Conservation (phyloP, 1,139 yeast genomes). For the Yamadazyma epiphylla region DNA sequence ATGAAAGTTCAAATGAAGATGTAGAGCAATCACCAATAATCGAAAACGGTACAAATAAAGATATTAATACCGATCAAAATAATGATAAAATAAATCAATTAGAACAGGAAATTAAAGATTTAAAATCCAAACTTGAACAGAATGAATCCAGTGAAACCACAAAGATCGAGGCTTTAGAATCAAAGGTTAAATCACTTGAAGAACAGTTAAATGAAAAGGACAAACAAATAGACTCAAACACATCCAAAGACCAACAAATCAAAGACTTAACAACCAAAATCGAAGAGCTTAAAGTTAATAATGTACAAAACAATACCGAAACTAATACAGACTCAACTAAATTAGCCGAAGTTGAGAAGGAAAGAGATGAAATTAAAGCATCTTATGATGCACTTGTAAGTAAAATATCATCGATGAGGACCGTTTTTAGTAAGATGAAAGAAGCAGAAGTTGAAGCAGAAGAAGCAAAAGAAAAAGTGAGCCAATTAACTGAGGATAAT, state of each 20-base stretch:
- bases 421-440: constrained; percentile 71
- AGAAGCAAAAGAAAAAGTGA: constrained; percentile 42
- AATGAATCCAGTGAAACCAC: constrained; percentile 8
- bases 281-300: constrained; percentile 3
- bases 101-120: constrained; percentile 2
- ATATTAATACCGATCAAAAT: background rate
- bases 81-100: constrained; percentile 1
- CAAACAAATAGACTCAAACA: constrained; percentile 1
- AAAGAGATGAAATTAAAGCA: constrained; percentile 63
- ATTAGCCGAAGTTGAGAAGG: constrained; percentile 24
- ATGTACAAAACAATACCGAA: constrained; percentile 2
- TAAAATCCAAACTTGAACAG: constrained; percentile 1
- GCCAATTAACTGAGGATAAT: constrained; percentile 21
- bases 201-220: constrained; percentile 1
- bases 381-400: constrained; percentile 75
- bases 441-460: constrained; percentile 71
- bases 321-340: constrained; percentile 1
- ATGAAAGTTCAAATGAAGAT: background rate
- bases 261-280: constrained; percentile 3
- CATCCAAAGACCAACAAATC: constrained; percentile 2
- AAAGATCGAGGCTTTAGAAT: constrained; percentile 6
- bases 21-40: background rate
- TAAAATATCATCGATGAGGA: constrained; percentile 76
- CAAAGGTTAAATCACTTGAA: background rate
- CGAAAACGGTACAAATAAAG: constrained; percentile 1